Evolutionary conservation across 2,329 filamentous ascomycete species (phyloP).

Genomic region (Zymoseptoria passerinii): DNA sequence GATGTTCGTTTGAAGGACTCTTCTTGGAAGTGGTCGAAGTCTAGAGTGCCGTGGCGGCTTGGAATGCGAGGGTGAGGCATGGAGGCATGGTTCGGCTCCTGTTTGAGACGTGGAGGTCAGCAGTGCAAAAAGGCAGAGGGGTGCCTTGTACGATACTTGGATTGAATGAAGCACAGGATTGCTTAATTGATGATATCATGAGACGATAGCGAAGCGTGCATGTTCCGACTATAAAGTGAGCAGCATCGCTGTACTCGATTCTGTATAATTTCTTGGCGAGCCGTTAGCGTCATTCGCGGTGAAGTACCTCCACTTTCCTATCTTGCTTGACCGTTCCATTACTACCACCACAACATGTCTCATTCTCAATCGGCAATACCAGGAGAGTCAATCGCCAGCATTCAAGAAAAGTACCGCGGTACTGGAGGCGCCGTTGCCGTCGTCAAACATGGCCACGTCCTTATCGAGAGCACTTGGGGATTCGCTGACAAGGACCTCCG

Average conservation of each 20-base stretch:
- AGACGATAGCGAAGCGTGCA: too few relatives aligned
- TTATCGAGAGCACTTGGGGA: constrained; percentile 36
- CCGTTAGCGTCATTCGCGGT: too few relatives aligned
- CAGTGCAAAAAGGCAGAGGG: too few relatives aligned
- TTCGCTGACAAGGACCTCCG: constrained; percentile 36
- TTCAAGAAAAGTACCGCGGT: constrained; percentile 23
- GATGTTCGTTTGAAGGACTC: background rate
- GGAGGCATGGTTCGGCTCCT: background rate
- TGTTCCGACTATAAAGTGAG: too few relatives aligned
- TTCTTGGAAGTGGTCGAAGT: background rate
- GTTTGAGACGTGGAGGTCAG: too few relatives aligned
- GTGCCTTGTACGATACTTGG: too few relatives aligned
- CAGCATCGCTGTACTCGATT: too few relatives aligned
- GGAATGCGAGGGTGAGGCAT: background rate
- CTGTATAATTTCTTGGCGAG: too few relatives aligned
- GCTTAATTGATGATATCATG: too few relatives aligned
- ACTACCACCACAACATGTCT: too few relatives aligned
- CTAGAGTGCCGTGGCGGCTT: background rate
- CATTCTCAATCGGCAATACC: background rate
- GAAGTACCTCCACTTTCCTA: background rate
- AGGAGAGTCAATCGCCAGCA: background rate
- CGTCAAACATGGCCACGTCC: constrained; percentile 36
- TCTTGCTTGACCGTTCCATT: background rate
- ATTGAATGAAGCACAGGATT: too few relatives aligned
- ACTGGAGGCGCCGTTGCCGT: constrained; percentile 38